These are phyloP conservation scores for Lasiosphaeria hispida DNA, from an alignment of 495 filamentous ascomycete genomes.

Conservation along the genomic window DNA sequence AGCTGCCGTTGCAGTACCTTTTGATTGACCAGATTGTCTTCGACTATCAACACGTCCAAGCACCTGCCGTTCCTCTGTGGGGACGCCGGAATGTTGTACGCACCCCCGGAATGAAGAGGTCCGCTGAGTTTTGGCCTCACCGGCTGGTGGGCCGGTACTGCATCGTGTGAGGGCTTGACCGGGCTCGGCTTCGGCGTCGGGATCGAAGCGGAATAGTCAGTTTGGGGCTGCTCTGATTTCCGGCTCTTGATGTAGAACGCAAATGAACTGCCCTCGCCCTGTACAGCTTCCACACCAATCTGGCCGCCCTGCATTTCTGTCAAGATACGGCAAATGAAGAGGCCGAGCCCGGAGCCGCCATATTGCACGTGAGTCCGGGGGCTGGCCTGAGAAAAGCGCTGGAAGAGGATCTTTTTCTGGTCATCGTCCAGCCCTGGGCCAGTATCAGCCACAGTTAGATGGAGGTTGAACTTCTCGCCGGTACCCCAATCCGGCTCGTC, in stretches of 20 bases:
- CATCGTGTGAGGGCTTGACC: neutral
- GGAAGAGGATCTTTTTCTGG: constrained; percentile 73
- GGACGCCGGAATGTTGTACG: neutral
- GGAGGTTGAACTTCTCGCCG: constrained; percentile 66
- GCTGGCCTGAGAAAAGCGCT: constrained; percentile 74
- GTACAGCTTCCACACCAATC: constrained; percentile 71
- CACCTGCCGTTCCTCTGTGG: constrained; percentile 7
- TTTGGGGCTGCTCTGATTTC: constrained; percentile 20
- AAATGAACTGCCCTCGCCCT: constrained; percentile 76
- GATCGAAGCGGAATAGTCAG: neutral
- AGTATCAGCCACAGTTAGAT: constrained; percentile 75
- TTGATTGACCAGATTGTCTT: constrained; percentile 84
- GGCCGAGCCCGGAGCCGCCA: constrained; percentile 76
- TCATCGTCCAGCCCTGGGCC: constrained; percentile 72
- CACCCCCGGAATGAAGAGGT: neutral
- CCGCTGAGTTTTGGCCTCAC: neutral
- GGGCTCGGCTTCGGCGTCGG: constrained; percentile 3
- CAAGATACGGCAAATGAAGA: constrained; percentile 77
- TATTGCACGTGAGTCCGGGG: constrained; percentile 78
- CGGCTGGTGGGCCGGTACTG: neutral
- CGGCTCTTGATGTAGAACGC: constrained; percentile 68
- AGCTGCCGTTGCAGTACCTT: constrained; percentile 70
- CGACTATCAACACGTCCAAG: constrained; percentile 65
- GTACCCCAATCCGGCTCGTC: constrained; percentile 62
- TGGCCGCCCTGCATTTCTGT: constrained; percentile 82